Evolutionary conservation across 2,329 filamentous ascomycete species (phyloP).

Genomic region (Fusarium sacchari): DNA sequence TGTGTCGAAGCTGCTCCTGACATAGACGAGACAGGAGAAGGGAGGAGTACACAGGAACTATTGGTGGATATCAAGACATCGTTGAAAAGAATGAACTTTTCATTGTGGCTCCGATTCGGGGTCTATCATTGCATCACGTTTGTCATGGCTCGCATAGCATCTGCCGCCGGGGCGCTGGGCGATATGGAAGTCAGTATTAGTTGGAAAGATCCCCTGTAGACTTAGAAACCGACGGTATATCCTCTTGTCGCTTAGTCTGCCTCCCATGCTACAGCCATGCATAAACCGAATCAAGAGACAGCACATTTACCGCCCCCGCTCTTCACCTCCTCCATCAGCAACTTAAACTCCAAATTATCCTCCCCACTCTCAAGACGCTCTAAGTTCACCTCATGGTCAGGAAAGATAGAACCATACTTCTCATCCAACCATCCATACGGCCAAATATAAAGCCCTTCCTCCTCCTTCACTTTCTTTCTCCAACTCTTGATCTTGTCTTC

Average conservation of each 20-base stretch:
- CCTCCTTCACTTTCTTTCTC: background rate
- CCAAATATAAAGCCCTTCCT: background rate
- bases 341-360: constrained; percentile 5
- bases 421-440: background rate
- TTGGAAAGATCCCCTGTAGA: background rate
- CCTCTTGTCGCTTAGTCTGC: background rate
- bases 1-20: background rate
- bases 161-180: background rate
- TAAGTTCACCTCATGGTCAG: background rate
- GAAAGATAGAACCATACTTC: background rate
- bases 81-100: background rate
- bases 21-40: background rate
- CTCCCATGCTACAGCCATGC: background rate
- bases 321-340: background rate
- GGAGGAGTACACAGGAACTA: background rate
- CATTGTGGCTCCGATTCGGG: background rate
- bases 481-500: background rate
- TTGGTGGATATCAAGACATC: background rate
- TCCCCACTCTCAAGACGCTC: background rate
- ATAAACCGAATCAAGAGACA: background rate
- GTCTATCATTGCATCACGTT: background rate
- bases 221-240: background rate
- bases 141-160: background rate
- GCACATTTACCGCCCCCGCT: background rate
- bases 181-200: background rate